A percentile compares a stretch with the other conserved stretches of the same genome.
phyloP scores from a whole-genome alignment of 345 rosid genomes.

The Streptanthus diversifolius region DNA sequence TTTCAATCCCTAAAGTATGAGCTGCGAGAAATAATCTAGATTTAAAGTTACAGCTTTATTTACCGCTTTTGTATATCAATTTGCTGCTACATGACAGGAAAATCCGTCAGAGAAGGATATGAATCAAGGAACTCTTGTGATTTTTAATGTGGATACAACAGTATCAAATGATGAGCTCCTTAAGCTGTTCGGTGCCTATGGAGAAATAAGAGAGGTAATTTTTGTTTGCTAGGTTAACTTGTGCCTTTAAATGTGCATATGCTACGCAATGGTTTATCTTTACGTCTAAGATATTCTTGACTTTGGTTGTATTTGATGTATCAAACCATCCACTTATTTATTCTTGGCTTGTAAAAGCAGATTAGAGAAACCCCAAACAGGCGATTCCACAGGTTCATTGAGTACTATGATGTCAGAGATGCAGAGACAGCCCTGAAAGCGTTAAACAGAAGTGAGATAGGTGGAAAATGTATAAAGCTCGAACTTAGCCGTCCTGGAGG shows the following conservation, averaged over 20 bases:
- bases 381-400: conserved; percentile 86
- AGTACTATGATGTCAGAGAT: conserved; percentile 88
- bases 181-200: conserved; percentile 71
- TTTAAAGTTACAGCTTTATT: neutral
- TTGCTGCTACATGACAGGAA: conserved; percentile 49
- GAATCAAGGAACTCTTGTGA: conserved; percentile 93
- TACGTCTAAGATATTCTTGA: neutral
- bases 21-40: neutral
- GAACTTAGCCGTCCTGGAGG: conserved; percentile 99
- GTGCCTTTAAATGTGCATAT: neutral
- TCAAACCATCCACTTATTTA: neutral
- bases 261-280: neutral
- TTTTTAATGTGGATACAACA: conserved; percentile 84
- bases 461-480: conserved; percentile 94
- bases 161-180: conserved; percentile 86
- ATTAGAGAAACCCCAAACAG: conserved; percentile 96
- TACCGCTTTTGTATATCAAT: neutral
- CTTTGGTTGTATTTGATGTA: neutral
- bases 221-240: neutral
- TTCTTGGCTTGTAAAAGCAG: conserved; percentile 41
- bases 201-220: conserved; percentile 92
- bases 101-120: conserved; percentile 94
- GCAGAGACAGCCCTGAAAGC: conserved; percentile 89
- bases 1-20: conserved; percentile 94
- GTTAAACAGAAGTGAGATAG: conserved; percentile 86